Percentiles rank a stretch among this genome's conserved stretches.
Evolutionary conservation across 2,329 filamentous ascomycete species (phyloP).

Genomic region (Fusarium falciforme): DNA sequence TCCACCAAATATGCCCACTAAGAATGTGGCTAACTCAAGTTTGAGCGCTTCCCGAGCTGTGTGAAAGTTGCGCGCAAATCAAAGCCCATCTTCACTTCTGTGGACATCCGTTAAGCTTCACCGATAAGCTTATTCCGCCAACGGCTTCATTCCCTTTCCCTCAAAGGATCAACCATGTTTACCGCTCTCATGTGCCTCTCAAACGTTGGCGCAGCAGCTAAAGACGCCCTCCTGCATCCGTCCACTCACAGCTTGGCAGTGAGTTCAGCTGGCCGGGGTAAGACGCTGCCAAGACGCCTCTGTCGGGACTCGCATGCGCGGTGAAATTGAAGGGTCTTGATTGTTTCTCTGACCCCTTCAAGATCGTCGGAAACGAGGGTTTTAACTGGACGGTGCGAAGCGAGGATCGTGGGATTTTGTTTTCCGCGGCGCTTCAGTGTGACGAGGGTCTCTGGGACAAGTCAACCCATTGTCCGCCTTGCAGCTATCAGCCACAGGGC

Average conservation of each 20-base stretch:
- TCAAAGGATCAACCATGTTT: background rate
- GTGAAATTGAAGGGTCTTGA: slow-evolving; percentile 1
- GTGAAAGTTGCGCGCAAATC: background rate
- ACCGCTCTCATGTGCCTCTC: background rate
- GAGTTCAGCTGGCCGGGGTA: slow-evolving; percentile 32
- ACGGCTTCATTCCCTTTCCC: background rate
- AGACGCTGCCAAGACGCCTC: slow-evolving; percentile 1
- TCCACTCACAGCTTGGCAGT: slow-evolving; percentile 15
- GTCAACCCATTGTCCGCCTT: background rate
- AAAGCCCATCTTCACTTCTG: background rate
- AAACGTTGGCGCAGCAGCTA: slow-evolving; percentile 24
- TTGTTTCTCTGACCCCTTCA: background rate
- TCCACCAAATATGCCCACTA: background rate
- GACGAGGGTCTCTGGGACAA: background rate
- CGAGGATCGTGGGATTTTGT: background rate
- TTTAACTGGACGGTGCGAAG: background rate
- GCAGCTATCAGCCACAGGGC: background rate
- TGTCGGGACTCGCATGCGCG: background rate
- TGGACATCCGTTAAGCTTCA: slow-evolving; percentile 17
- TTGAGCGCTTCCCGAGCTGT: background rate
- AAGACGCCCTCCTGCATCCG: background rate
- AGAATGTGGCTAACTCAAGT: background rate
- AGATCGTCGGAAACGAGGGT: background rate
- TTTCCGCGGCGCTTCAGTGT: slow-evolving; percentile 14
- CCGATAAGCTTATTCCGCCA: slow-evolving; percentile 14